Conservation (phyloP, 495 filamentous ascomycete genomes). For the Penicillium cataractarum region DNA sequence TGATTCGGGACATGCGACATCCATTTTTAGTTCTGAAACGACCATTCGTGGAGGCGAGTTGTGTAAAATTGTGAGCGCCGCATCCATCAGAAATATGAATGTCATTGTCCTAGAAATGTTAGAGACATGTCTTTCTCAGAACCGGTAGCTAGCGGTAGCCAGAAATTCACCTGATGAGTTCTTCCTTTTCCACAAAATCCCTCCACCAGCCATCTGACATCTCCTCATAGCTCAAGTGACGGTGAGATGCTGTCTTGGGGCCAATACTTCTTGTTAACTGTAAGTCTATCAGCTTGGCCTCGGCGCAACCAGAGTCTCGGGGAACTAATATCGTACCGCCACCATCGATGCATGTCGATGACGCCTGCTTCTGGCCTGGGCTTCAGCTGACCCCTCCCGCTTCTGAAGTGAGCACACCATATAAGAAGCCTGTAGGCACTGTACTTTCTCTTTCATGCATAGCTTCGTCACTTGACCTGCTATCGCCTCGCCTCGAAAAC, state of each 20-base stretch:
- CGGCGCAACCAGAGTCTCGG: background rate
- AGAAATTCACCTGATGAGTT: conserved; percentile 20
- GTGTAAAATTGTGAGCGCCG: conserved; percentile 29
- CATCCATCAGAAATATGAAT: conserved; percentile 31
- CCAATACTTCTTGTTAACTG: conserved; percentile 27
- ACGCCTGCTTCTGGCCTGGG: conserved; percentile 25
- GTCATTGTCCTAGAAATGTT: conserved; percentile 21
- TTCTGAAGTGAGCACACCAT: conserved; percentile 32
- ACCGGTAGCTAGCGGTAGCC: background rate
- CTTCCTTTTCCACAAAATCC: conserved; percentile 27
- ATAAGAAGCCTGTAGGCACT: conserved; percentile 29
- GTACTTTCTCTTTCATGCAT: conserved; percentile 22
- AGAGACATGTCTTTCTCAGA: background rate
- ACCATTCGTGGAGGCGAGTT: conserved; percentile 31
- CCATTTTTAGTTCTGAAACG: conserved; percentile 30
- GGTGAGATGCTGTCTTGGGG: conserved; percentile 23
- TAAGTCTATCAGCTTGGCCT: background rate
- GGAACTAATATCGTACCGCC: conserved; percentile 14
- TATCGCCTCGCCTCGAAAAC: conserved; percentile 13
- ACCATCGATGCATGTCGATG: conserved; percentile 33
- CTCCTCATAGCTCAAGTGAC: conserved; percentile 5
- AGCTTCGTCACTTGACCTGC: background rate
- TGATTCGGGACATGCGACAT: conserved; percentile 28
- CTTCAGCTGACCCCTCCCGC: conserved; percentile 25
- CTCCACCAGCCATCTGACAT: conserved; percentile 24